phyloP scores from a whole-genome alignment of 2,329 filamentous ascomycete species.

The Sordariomycetes sp. region DNA sequence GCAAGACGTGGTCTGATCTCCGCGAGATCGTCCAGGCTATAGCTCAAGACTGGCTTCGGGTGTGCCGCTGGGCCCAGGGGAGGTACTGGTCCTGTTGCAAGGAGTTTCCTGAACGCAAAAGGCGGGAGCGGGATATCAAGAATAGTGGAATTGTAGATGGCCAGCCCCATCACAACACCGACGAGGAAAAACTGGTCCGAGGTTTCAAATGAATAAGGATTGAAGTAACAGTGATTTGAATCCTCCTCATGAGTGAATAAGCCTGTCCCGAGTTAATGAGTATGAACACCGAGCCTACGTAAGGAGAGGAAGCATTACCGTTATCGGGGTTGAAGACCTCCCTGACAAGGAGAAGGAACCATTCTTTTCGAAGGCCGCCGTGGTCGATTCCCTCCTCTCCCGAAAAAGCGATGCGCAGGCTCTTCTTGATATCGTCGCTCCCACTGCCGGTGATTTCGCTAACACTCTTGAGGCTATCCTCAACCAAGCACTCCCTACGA shows the following conservation, averaged over 20 bases:
- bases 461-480: constrained; percentile 76
- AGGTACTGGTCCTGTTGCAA: constrained; percentile 62
- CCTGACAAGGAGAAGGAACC: constrained; percentile 79
- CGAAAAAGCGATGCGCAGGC: constrained; percentile 70
- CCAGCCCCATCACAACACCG: constrained; percentile 75
- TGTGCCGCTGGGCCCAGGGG: constrained; percentile 42
- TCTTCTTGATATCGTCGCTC: constrained; percentile 83
- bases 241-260: constrained; percentile 90
- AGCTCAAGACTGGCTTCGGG: constrained; percentile 53
- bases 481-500: constrained; percentile 74
- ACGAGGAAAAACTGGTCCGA: constrained; percentile 89
- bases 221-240: constrained; percentile 87
- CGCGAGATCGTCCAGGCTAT: constrained; percentile 70
- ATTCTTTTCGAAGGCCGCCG: constrained; percentile 83
- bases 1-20: constrained; percentile 73
- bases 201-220: constrained; percentile 78
- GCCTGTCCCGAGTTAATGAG: constrained; percentile 35
- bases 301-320: constrained; percentile 35
- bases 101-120: constrained; percentile 79
- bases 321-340: constrained; percentile 89
- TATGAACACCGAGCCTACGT: background rate
- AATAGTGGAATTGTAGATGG: constrained; percentile 92
- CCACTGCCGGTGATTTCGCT: constrained; percentile 75
- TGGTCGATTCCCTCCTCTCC: constrained; percentile 89
- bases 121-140: constrained; percentile 80